Evolutionary conservation across 768 basidiomycete species (phyloP), one percentile per base, ranked within the genome.

Genomic region (Auricularia heimuer): DNA sequence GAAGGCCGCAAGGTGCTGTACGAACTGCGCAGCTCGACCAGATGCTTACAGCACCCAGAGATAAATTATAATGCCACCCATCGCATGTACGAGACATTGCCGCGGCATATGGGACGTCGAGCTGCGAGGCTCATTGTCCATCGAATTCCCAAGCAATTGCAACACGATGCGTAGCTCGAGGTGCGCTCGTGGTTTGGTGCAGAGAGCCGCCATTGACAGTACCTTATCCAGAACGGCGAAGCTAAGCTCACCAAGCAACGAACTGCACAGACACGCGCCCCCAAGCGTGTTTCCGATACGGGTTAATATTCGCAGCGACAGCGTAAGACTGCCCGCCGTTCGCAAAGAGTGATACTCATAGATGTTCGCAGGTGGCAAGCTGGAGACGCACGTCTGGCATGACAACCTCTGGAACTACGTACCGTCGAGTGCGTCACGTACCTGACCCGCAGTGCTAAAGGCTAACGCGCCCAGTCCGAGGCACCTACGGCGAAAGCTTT

Each of bases 351-450:
- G 24, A 24, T 24, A 24, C 29, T n/a, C 47, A 18, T 18, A 61
- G 29, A 3, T 42, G 33, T 12, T 61, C 45, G 1, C 68, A 97
- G 95, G 80, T 35, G 82, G 90, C 68, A 98, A 98, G 96, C 84
- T 99, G 0, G 93, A 95, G 73, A 96, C 94, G 4, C 97, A 99
- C 73, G 75, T 98, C 21, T 98, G 94, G 93, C 96, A 98, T 70
- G 91, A 87, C 69, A 87, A 87, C 68, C 80, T 91, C 74, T 98
- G 94, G 94, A 92, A 92, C 0, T 29, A 29, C 29, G 29, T 93
- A 92, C 73, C 82, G 92, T 69, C 78, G 98, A 63, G 94, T 92
- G 37, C 24, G 82, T 71, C 54, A n/a, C 56, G 24, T 42, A 35
- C 16, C 62, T 44, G 63, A 33, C 54, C 54, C 14, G 39, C 24